Base-by-base conservation (phyloP, 768 basidiomycete genomes). In the Trametes punicea region DNA sequence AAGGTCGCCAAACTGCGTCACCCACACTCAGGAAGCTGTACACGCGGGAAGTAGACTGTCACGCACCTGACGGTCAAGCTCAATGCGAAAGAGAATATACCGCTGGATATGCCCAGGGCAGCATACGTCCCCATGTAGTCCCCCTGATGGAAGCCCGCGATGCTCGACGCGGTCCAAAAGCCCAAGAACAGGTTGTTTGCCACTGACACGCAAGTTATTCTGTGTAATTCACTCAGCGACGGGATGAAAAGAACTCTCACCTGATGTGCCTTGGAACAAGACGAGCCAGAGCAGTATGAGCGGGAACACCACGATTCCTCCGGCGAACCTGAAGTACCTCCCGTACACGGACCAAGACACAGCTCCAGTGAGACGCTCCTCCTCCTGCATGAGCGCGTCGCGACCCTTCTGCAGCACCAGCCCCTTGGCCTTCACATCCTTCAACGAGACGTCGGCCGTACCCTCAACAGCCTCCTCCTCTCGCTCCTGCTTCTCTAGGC, bases 141-240 rank as follows among this genome's bases (percentile, higher is more conserved):
- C 0, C 78, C 80, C 65, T 87, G 80, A 3, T 34, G 65, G 64
- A 88, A 85, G 2, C 81, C 78, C 5, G 62, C 56, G 16, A 90
- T 78, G n/a, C 72, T 78, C 16, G 73, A 55, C 0, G 75, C 74
- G 0, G 84, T 83, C 88, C 88, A 92, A 61, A 84, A 88, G 0
- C 87, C 87, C 18, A 92, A 76, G 72, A 87, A 82, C 4, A 92
- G 67, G 29, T 79, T 84, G 60, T 81, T 84, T 0, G 77, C 81
- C 29, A 90, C 87, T 65, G 45, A 25, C 79, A 42, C 7, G 42
- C 36, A 44, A 21, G 31, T 27, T 42, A n/a, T n/a, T n/a, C n/a
- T n/a, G n/a, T n/a, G n/a, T n/a, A n/a, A n/a, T n/a, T 48, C 9
- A 6, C 13, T 38, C 15, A 41, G 16, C n/a, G n/a, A n/a, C n/a